Conservation (phyloP, 176 grass and related monocot genomes). For the Aegilops umbellulata region DNA sequence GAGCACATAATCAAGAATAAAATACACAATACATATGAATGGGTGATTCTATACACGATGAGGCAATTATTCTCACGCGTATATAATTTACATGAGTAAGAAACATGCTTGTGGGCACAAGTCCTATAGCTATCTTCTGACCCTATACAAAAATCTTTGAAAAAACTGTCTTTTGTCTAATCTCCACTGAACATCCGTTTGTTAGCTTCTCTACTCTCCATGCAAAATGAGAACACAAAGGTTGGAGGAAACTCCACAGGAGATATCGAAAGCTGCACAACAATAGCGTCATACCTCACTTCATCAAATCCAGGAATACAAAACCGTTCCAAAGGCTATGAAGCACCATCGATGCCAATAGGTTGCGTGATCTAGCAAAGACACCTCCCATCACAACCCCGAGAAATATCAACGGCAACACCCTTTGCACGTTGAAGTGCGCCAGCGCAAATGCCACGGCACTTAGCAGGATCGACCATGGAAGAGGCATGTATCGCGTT, state of each 20-base stretch:
- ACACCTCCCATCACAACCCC: slow-evolving; percentile 91
- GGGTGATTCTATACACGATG: slow-evolving; percentile 10
- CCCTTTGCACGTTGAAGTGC: slow-evolving; percentile 89
- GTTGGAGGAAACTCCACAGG: not conserved
- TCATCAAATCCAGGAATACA: slow-evolving; percentile 97
- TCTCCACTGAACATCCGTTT: not conserved
- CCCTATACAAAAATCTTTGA: not conserved
- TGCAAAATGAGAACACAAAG: not conserved
- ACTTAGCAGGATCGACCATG: slow-evolving; percentile 73
- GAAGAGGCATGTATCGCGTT: slow-evolving; percentile 82
- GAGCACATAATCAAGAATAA: not conserved
- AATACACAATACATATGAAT: slow-evolving; percentile 9
- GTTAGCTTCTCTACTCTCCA: slow-evolving; percentile 1
- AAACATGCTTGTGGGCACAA: slow-evolving; percentile 20
- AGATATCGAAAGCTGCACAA: slow-evolving; percentile 23
- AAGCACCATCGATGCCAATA: slow-evolving; percentile 75
- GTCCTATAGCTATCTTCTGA: not conserved
- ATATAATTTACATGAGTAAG: slow-evolving; percentile 17
- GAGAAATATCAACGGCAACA: slow-evolving; percentile 85
- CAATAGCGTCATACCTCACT: slow-evolving; percentile 35
- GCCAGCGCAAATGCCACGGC: slow-evolving; percentile 78
- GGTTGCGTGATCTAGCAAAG: slow-evolving; percentile 76
- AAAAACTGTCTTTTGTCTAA: not conserved
- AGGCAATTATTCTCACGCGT: slow-evolving; percentile 15
- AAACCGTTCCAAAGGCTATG: slow-evolving; percentile 97